Conservation (phyloP, 345 rosid genomes). For the Clausena lansium region DNA sequence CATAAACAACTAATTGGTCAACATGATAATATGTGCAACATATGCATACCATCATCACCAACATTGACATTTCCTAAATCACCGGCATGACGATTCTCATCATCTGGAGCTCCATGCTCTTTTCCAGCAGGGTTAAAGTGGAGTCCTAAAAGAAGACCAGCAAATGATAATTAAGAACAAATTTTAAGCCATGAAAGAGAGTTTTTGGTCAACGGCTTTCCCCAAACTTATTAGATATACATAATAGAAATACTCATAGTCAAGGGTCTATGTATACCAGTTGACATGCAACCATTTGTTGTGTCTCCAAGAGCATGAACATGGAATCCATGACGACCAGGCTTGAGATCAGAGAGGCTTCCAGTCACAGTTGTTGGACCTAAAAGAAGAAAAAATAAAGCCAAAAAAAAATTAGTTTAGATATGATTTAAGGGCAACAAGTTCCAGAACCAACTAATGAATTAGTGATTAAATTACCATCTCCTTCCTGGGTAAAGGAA, state of each 20-base stretch:
- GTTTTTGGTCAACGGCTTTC: not conserved
- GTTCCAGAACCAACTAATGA: not conserved
- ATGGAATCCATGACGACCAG: constrained; percentile 55
- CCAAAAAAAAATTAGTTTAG: not conserved
- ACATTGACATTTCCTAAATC: constrained; percentile 79
- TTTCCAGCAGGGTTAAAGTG: constrained; percentile 84
- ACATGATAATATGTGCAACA: too few species aligned
- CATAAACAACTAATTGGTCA: not conserved
- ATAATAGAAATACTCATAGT: not conserved
- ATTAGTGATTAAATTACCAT: constrained; percentile 62
- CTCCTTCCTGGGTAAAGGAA: constrained; percentile 73
- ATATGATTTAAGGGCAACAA: constrained; percentile 6
- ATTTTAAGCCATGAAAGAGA: not conserved
- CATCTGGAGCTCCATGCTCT: constrained; percentile 90
- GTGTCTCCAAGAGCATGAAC: constrained; percentile 10
- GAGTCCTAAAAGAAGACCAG: constrained; percentile 51
- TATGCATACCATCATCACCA: constrained; percentile 69
- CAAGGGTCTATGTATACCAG: constrained; percentile 55
- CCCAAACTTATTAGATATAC: too few species aligned
- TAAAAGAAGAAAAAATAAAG: constrained; percentile 16
- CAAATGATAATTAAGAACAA: not conserved
- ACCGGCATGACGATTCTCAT: constrained; percentile 89
- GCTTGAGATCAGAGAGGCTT: constrained; percentile 78
- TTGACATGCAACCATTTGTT: constrained; percentile 71
- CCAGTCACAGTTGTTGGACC: constrained; percentile 81